Percentiles rank a stretch among this genome's conserved stretches.
Evolutionary conservation across 2,329 filamentous ascomycete species (phyloP).

Genomic region (Cladosporium sp.): DNA sequence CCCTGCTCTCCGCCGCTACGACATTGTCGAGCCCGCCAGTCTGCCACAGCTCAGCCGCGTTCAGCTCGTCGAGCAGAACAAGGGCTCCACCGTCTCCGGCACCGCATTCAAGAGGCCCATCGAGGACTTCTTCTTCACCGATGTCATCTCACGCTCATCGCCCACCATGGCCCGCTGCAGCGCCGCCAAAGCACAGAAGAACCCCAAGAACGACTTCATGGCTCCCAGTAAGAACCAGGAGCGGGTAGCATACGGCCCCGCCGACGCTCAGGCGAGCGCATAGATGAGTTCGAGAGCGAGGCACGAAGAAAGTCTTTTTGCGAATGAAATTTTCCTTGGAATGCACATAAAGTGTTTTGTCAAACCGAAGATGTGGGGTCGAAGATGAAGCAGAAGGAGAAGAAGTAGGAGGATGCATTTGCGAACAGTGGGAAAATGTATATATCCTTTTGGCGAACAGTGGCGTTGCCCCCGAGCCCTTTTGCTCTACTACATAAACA

Average conservation of each 20-base stretch:
- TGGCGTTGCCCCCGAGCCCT: slow-evolving; percentile 17
- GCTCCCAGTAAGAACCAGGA: slow-evolving; percentile 42
- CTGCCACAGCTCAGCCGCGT: slow-evolving; percentile 81
- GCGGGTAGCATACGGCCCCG: slow-evolving; percentile 17
- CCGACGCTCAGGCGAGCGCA: slow-evolving; percentile 8
- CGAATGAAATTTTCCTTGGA: background rate
- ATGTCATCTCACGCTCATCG: slow-evolving; percentile 93
- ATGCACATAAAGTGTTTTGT: slow-evolving; percentile 14
- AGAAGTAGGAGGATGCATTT: slow-evolving; percentile 12
- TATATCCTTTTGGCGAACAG: slow-evolving; percentile 22
- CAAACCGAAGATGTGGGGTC: background rate
- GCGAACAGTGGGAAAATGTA: slow-evolving; percentile 16
- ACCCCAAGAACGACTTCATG: slow-evolving; percentile 55
- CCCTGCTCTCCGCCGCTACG: slow-evolving; percentile 84
- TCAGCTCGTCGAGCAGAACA: slow-evolving; percentile 95
- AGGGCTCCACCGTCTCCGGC: slow-evolving; percentile 74
- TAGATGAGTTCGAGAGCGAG: background rate
- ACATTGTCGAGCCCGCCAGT: slow-evolving; percentile 77
- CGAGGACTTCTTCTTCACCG: slow-evolving; percentile 98
- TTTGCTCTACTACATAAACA: slow-evolving; percentile 15
- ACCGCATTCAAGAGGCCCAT: slow-evolving; percentile 79
- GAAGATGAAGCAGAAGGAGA: background rate
- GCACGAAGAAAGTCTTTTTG: background rate
- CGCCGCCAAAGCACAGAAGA: slow-evolving; percentile 74
- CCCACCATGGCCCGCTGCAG: slow-evolving; percentile 98